Percentiles rank a stretch among this genome's conserved stretches.
Conservation (phyloP, 495 filamentous ascomycete genomes). For the Trichoderma asperelloides region DNA sequence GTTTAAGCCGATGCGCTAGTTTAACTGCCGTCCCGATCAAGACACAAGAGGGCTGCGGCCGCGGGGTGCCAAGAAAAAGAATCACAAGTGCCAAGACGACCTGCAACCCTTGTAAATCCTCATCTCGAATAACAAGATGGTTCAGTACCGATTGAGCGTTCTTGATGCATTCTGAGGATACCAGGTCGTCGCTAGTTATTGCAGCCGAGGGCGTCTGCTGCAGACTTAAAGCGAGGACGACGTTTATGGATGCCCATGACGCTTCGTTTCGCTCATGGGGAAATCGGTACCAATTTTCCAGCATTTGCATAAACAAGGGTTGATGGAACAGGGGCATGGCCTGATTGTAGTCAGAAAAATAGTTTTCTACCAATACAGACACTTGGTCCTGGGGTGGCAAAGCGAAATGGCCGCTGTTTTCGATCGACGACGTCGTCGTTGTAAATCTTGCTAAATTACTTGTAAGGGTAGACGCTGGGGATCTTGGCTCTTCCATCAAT, state of each 20-base stretch:
- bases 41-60: slow-evolving; percentile 10
- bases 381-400: too few relatives aligned
- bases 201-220: neutral
- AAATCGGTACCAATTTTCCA: slow-evolving; percentile 11
- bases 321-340: slow-evolving; percentile 14
- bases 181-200: neutral
- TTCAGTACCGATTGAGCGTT: slow-evolving; percentile 15
- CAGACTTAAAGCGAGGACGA: slow-evolving; percentile 13
- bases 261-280: slow-evolving; percentile 9
- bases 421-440: too few relatives aligned
- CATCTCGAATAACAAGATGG: slow-evolving; percentile 12
- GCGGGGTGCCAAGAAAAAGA: slow-evolving; percentile 7
- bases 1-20: slow-evolving; percentile 12
- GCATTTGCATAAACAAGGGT: slow-evolving; percentile 1
- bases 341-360: slow-evolving; percentile 10
- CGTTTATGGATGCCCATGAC: slow-evolving; percentile 17
- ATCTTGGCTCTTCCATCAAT: too few relatives aligned
- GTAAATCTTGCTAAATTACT: too few relatives aligned
- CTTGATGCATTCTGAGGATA: slow-evolving; percentile 2
- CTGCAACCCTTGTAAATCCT: slow-evolving; percentile 11
- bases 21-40: slow-evolving; percentile 13
- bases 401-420: too few relatives aligned
- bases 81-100: slow-evolving; percentile 12
- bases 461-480: too few relatives aligned
- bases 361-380: slow-evolving; percentile 8